These are phyloP conservation scores for Zygoascus biomembranicola DNA, from an alignment of 805 yeast genomes.

Conservation along the genomic window DNA sequence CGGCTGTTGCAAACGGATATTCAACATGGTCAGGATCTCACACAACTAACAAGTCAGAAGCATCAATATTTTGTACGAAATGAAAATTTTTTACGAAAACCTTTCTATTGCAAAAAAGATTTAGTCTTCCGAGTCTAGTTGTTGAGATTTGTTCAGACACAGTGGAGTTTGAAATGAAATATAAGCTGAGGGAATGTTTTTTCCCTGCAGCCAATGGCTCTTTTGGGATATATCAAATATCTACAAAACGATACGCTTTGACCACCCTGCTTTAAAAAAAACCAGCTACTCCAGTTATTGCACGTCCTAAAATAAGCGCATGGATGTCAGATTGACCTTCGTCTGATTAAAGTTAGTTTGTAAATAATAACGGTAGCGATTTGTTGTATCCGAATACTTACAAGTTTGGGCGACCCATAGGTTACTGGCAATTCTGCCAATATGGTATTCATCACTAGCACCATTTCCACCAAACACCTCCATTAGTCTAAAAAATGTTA, in stretches of 20 bases:
- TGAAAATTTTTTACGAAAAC: too few relatives aligned
- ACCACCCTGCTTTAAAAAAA: constrained; percentile 6
- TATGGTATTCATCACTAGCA: constrained; percentile 36
- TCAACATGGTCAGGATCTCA: background rate
- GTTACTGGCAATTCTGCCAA: constrained; percentile 35
- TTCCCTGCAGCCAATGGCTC: background rate
- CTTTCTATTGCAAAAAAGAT: too few relatives aligned
- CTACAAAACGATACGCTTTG: background rate
- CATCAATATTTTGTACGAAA: too few relatives aligned
- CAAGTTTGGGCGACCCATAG: constrained; percentile 38
- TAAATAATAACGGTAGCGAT: background rate
- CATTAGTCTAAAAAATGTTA: constrained; percentile 23
- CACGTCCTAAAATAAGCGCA: constrained; percentile 33
- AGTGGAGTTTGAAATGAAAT: too few relatives aligned
- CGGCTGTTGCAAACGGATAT: background rate
- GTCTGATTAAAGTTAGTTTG: constrained; percentile 11
- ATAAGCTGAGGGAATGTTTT: background rate
- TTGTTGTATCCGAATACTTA: constrained; percentile 7
- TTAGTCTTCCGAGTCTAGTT: too few relatives aligned
- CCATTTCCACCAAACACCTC: constrained; percentile 40
- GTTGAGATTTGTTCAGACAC: too few relatives aligned
- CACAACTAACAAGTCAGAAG: too few relatives aligned
- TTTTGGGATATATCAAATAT: background rate
- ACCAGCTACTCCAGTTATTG: constrained; percentile 31
- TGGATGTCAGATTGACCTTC: constrained; percentile 40